phyloP scores from a whole-genome alignment of 192 early-diverging fungal species.

The Coemansia sp. region DNA sequence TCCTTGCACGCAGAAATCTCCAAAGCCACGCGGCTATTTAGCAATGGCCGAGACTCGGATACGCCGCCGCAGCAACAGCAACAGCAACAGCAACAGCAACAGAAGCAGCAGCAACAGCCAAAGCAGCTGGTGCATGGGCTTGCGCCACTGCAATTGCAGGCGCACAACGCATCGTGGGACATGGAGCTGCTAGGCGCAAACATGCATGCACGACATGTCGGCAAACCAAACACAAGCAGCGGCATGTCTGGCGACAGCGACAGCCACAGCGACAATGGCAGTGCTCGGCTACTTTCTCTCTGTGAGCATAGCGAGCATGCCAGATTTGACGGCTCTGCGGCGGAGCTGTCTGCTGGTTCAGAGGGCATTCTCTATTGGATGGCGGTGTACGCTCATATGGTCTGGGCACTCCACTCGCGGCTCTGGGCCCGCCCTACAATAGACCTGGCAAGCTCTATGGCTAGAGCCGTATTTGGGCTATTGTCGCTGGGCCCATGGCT shows the following conservation, averaged over 20 bases:
- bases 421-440: slow-evolving; percentile 27
- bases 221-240: neutral
- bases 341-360: neutral
- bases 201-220: neutral
- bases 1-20: slow-evolving; percentile 31
- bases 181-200: neutral
- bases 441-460: slow-evolving; percentile 5
- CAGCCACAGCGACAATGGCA: neutral
- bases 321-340: neutral
- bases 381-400: slow-evolving; percentile 39
- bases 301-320: neutral
- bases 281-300: slow-evolving; percentile 1
- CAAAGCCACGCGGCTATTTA: slow-evolving; percentile 25
- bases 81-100: neutral
- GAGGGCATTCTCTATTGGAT: slow-evolving; percentile 26
- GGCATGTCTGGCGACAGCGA: neutral
- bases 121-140: neutral
- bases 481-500: slow-evolving; percentile 11
- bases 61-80: neutral
- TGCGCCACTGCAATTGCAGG: slow-evolving; percentile 7
- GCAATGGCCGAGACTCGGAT: slow-evolving; percentile 3
- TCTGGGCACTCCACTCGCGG: slow-evolving; percentile 32
- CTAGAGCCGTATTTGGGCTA: slow-evolving; percentile 13
- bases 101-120: neutral
- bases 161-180: neutral